These are phyloP conservation scores for Eremochloa ophiuroides DNA, from an alignment of 176 grass and related monocot genomes.

Conservation along the genomic window DNA sequence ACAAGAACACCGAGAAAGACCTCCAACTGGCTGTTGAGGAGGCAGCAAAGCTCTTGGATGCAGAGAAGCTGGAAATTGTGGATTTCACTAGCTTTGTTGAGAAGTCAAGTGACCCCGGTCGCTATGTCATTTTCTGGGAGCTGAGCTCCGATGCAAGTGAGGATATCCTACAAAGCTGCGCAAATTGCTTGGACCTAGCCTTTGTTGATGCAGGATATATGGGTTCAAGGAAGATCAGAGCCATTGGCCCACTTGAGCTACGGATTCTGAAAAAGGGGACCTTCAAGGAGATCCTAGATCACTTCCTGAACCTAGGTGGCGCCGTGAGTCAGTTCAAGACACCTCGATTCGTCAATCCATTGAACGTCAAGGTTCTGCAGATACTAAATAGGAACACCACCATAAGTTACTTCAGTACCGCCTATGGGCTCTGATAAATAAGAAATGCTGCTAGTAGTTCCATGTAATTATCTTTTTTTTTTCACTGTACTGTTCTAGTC, in stretches of 20 bases:
- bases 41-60: slow-evolving; percentile 68
- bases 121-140: slow-evolving; percentile 98
- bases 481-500: slow-evolving; percentile 18
- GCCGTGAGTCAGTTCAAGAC: slow-evolving; percentile 95
- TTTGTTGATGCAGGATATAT: slow-evolving; percentile 81
- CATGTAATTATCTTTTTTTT: slow-evolving; percentile 33
- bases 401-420: slow-evolving; percentile 65
- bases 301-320: slow-evolving; percentile 60
- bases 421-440: slow-evolving; percentile 48
- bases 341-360: slow-evolving; percentile 56
- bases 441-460: slow-evolving; percentile 1
- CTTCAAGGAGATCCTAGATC: slow-evolving; percentile 75
- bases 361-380: slow-evolving; percentile 65
- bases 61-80: slow-evolving; percentile 78
- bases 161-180: slow-evolving; percentile 61
- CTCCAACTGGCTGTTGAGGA: slow-evolving; percentile 85
- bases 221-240: slow-evolving; percentile 65
- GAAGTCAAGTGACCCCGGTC: slow-evolving; percentile 50
- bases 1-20: slow-evolving; percentile 99
- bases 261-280: slow-evolving; percentile 75
- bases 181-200: slow-evolving; percentile 76
- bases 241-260: slow-evolving; percentile 84
- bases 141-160: slow-evolving; percentile 43
- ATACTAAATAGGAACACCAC: slow-evolving; percentile 61
- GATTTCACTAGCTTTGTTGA: slow-evolving; percentile 93